Evolutionary conservation across 768 basidiomycete species (phyloP).

Genomic region (Pisolithus tinctorius): DNA sequence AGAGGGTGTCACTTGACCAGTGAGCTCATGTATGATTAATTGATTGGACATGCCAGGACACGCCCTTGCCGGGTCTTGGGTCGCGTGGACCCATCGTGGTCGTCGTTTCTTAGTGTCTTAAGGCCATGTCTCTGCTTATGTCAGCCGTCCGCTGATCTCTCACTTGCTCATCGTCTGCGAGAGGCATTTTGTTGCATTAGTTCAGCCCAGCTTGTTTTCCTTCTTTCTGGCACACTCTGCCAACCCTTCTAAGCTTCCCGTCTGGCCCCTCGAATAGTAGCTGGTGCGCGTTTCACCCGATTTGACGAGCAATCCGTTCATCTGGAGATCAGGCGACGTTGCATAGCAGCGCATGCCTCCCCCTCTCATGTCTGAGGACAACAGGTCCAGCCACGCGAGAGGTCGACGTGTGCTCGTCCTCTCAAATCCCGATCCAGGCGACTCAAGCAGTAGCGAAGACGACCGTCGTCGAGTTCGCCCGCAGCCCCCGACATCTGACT

Average conservation of each 20-base stretch:
- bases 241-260: background rate
- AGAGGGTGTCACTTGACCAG: background rate
- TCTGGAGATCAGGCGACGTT: slow-evolving; percentile 19
- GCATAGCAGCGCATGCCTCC: slow-evolving; percentile 26
- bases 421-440: slow-evolving; percentile 54
- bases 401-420: slow-evolving; percentile 45
- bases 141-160: background rate
- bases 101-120: too few relatives aligned
- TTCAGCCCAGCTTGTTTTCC: background rate
- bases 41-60: too few relatives aligned
- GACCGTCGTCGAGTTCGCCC: slow-evolving; percentile 18
- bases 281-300: background rate
- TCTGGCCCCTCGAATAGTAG: background rate
- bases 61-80: too few relatives aligned
- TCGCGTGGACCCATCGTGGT: background rate
- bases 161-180: background rate
- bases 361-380: slow-evolving; percentile 55
- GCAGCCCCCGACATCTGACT: slow-evolving; percentile 19
- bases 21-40: too few relatives aligned
- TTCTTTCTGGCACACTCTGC: background rate
- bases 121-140: background rate
- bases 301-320: background rate
- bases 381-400: slow-evolving; percentile 31
- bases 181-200: background rate
- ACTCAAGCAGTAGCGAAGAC: slow-evolving; percentile 34